Conservation (phyloP, 1,284 basidiomycete genomes). For the Malassezia japonica region DNA sequence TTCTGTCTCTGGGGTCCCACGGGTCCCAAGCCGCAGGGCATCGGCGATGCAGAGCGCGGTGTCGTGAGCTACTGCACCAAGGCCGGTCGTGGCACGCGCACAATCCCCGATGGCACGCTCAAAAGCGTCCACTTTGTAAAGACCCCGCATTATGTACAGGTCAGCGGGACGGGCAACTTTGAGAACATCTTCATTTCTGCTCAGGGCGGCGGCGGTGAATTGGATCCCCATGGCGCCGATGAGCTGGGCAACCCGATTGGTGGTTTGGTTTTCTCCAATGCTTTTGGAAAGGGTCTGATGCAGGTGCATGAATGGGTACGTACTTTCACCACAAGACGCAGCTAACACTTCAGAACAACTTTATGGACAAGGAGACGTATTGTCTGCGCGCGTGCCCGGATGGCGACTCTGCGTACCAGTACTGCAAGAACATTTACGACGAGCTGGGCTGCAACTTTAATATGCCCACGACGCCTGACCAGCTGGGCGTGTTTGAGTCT, state of each 20-base stretch:
- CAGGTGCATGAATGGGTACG: constrained; percentile 33
- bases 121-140: constrained; percentile 40
- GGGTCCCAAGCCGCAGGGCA: constrained; percentile 17
- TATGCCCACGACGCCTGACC: constrained; percentile 32
- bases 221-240: constrained; percentile 42
- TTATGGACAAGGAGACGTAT: constrained; percentile 38
- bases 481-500: constrained; percentile 29
- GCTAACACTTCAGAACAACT: constrained; percentile 11
- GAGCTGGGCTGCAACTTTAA: constrained; percentile 41
- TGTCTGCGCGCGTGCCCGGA: constrained; percentile 40
- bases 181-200: constrained; percentile 25
- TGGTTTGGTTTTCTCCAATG: constrained; percentile 38
- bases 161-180: constrained; percentile 36
- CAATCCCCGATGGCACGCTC: constrained; percentile 43
- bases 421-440: constrained; percentile 45
- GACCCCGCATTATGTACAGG: constrained; percentile 39
- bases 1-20: constrained; percentile 41
- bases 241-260: constrained; percentile 38
- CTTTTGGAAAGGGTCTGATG: constrained; percentile 21
- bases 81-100: constrained; percentile 36
- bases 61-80: constrained; percentile 46
- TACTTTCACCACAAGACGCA: background rate
- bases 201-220: constrained; percentile 37
- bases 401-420: constrained; percentile 23
- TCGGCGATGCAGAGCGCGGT: constrained; percentile 36